Percentiles rank a stretch among this genome's conserved stretches.
These are phyloP conservation scores for Xerocomellus intermedius DNA, from an alignment of 768 basidiomycete genomes.

Conservation along the genomic window DNA sequence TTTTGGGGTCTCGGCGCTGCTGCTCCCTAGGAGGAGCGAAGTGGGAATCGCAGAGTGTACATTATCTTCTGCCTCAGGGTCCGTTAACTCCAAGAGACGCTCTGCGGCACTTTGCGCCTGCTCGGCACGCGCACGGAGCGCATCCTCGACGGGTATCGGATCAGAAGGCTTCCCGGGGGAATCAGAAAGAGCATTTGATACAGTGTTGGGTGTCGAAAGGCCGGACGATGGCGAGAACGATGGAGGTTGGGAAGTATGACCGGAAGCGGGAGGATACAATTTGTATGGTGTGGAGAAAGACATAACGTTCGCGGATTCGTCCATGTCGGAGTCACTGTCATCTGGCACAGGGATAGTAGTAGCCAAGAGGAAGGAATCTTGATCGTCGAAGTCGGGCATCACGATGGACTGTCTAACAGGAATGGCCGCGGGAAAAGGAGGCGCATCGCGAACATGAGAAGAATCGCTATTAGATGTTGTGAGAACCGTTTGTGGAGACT, in stretches of 20 bases:
- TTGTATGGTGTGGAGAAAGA: slow-evolving; percentile 74
- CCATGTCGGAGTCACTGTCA: slow-evolving; percentile 66
- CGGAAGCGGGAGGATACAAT: slow-evolving; percentile 40
- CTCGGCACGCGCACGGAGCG: slow-evolving; percentile 79
- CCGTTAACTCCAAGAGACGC: slow-evolving; percentile 80
- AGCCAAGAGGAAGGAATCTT: slow-evolving; percentile 69
- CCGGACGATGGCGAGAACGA: slow-evolving; percentile 57
- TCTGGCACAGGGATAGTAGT: slow-evolving; percentile 74
- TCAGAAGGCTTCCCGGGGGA: slow-evolving; percentile 45
- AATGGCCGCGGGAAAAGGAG: slow-evolving; percentile 21
- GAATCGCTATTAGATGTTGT: slow-evolving; percentile 33
- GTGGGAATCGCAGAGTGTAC: slow-evolving; percentile 54
- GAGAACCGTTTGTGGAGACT: slow-evolving; percentile 38
- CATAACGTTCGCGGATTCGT: slow-evolving; percentile 56
- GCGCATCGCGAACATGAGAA: slow-evolving; percentile 19
- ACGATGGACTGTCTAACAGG: slow-evolving; percentile 46
- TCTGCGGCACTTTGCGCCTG: slow-evolving; percentile 94
- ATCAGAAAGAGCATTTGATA: slow-evolving; percentile 62
- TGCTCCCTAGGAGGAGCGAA: slow-evolving; percentile 49
- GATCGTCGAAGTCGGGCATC: slow-evolving; percentile 42
- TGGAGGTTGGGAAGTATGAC: slow-evolving; percentile 40
- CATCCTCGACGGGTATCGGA: slow-evolving; percentile 72
- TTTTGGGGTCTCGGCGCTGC: slow-evolving; percentile 39
- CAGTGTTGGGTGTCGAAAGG: slow-evolving; percentile 45
- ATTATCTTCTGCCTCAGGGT: slow-evolving; percentile 64